These are phyloP conservation scores for Colletotrichum euphorbiae DNA, from an alignment of 2,329 filamentous ascomycete genomes.

Conservation along the genomic window DNA sequence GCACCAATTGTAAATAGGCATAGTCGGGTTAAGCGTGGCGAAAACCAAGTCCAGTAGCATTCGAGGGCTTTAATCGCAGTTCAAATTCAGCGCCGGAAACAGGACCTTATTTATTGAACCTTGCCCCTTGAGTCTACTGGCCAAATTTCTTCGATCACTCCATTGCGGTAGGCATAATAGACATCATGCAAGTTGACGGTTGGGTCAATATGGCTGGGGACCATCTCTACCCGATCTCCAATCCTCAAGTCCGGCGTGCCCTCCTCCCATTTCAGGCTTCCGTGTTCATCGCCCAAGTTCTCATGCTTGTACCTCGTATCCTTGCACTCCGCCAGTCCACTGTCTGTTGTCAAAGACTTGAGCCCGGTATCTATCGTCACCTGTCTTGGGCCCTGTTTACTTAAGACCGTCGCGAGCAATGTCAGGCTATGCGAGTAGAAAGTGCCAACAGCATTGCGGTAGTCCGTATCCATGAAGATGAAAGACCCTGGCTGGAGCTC, in stretches of 20 bases:
- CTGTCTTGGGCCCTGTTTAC: conserved; percentile 55
- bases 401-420: conserved; percentile 61
- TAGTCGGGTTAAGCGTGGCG: no score
- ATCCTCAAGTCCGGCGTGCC: conserved; percentile 52
- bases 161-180: conserved; percentile 61
- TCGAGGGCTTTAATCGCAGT: no score
- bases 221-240: conserved; percentile 62
- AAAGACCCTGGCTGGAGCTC: conserved; percentile 67
- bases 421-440: conserved; percentile 62
- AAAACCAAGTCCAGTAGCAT: no score
- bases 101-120: conserved; percentile 54
- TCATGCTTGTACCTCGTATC: conserved; percentile 56
- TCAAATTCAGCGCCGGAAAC: background rate
- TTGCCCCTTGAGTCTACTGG: conserved; percentile 62
- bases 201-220: conserved; percentile 66
- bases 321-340: conserved; percentile 61
- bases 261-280: conserved; percentile 59
- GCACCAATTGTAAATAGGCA: no score
- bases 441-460: conserved; percentile 62
- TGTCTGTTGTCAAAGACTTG: conserved; percentile 62
- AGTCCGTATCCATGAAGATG: conserved; percentile 69
- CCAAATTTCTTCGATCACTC: conserved; percentile 64
- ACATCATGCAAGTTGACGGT: conserved; percentile 64
- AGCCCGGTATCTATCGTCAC: conserved; percentile 63
- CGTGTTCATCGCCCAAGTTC: conserved; percentile 62